Percentiles rank a stretch among this genome's conserved stretches.
phyloP scores from a whole-genome alignment of 805 yeast species.

The Starmerella bombi region DNA sequence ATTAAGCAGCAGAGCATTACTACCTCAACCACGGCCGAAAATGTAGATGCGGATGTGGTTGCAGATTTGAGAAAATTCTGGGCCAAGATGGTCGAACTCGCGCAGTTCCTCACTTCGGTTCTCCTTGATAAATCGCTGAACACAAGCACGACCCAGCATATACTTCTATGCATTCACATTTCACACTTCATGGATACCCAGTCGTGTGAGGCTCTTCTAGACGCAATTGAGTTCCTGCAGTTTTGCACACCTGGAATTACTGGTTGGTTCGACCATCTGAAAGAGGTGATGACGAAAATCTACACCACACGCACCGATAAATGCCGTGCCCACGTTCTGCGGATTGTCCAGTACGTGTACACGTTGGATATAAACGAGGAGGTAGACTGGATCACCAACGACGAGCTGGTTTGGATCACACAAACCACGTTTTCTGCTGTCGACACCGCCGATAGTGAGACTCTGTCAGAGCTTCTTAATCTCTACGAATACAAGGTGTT shows the following conservation, averaged over 20 bases:
- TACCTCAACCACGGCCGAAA: background rate
- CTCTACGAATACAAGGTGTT: slow-evolving; percentile 14
- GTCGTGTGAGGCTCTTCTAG: slow-evolving; percentile 35
- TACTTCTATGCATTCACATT: slow-evolving; percentile 19
- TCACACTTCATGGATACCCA: slow-evolving; percentile 30
- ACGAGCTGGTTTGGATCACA: slow-evolving; percentile 10
- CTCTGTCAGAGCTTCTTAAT: slow-evolving; percentile 6
- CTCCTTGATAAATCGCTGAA: slow-evolving; percentile 4
- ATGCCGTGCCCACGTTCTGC: slow-evolving; percentile 22
- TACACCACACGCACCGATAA: slow-evolving; percentile 24
- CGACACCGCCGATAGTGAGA: slow-evolving; percentile 7
- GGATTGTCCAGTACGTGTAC: slow-evolving; percentile 16
- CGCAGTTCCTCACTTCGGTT: background rate
- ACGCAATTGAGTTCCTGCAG: slow-evolving; percentile 36
- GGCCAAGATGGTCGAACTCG: background rate
- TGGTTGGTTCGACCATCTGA: slow-evolving; percentile 40
- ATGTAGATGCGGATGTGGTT: background rate
- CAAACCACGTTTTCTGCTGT: slow-evolving; percentile 10
- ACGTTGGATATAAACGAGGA: slow-evolving; percentile 11
- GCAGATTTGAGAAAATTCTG: background rate
- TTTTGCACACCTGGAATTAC: slow-evolving; percentile 42
- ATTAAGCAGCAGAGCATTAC: background rate
- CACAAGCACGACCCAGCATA: slow-evolving; percentile 4
- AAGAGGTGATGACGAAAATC: slow-evolving; percentile 35
- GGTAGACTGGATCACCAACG: slow-evolving; percentile 9